Evolutionary conservation across 2,329 filamentous ascomycete genomes (phyloP).

Genomic region (Lachnellula hyalina): DNA sequence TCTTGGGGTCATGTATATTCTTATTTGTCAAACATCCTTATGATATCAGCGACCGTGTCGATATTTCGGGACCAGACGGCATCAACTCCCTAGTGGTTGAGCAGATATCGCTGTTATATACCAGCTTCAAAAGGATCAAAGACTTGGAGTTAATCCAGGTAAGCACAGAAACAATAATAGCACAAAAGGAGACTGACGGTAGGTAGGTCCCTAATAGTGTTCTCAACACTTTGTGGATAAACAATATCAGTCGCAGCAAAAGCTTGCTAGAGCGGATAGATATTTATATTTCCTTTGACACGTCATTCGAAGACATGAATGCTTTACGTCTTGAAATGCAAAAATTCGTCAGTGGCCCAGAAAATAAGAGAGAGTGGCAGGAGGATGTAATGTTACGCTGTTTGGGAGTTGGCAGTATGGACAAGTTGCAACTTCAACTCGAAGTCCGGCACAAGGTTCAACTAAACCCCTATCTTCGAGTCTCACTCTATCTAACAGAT

Average conservation of each 20-base stretch:
- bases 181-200: background rate
- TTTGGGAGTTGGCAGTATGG: conserved; percentile 71
- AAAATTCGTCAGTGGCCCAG: conserved; percentile 61
- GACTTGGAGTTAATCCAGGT: conserved; percentile 33
- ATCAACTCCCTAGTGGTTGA: conserved; percentile 10
- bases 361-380: conserved; percentile 85
- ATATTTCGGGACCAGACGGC: conserved; percentile 8
- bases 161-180: background rate
- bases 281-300: conserved; percentile 74
- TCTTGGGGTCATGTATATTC: conserved; percentile 12
- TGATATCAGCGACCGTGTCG: conserved; percentile 9
- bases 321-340: conserved; percentile 75
- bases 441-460: conserved; percentile 66
- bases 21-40: conserved; percentile 87
- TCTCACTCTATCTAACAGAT: background rate
- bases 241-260: conserved; percentile 83
- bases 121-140: conserved; percentile 30
- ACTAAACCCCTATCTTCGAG: background rate
- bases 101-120: conserved; percentile 78
- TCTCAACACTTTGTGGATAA: conserved; percentile 81
- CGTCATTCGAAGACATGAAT: conserved; percentile 79
- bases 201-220: conserved; percentile 71
- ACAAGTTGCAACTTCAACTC: conserved; percentile 75
- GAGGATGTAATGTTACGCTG: conserved; percentile 73
- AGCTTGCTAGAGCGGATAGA: conserved; percentile 76